Base-by-base conservation (phyloP, 2,329 filamentous ascomycete genomes). In the Aspergillus brunneoviolaceus region DNA sequence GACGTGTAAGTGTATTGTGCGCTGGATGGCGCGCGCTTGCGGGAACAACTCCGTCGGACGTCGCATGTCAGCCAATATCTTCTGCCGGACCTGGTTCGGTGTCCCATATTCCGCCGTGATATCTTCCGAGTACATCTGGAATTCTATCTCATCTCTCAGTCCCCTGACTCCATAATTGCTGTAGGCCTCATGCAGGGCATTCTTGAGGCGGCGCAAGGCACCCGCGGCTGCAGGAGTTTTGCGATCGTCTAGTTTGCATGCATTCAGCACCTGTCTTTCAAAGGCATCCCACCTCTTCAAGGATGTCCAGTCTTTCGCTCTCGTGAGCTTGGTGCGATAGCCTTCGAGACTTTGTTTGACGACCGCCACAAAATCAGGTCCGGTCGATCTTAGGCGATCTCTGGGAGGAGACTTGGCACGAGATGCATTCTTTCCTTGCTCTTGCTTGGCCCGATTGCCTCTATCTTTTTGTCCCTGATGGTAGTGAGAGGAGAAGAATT, bases 11-110 rank as follows among this genome's bases (percentile, higher is more conserved):
- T 98, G 92, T 47, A 99, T 84, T 0, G 87, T 94, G 49, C 95
- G 84, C 70, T 93, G 90, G 68, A 95, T 81, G 50, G 86, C 83
- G 60, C 96, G 85, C 1, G 95, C 95, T 4, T 85, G 87, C 0
- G 94, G 92, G 71, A 89, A 98, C 94, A 94, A 98, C 74, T 99
- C 95, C 57, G 88, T 84, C 0, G 95, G 95, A 74, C 87, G 92
- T n/a, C 92, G 86, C 65, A 96, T 79, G 76, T 97, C 92, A n/a
- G 91, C 85, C 14, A 96, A 77, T 21, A 82, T 82, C 67, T 81
- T 79, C 67, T 93, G 90, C 31, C 84, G 83, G 49, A 81, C 77
- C 31, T 85, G 77, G 53, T 88, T 78, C 3, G 79, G 80, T 21
- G 79, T 76, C 1, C 87, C 84, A 70, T 89, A 86, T 27, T 79